phyloP scores from a whole-genome alignment of 805 yeast species.

The Kuraishia capsulata region DNA sequence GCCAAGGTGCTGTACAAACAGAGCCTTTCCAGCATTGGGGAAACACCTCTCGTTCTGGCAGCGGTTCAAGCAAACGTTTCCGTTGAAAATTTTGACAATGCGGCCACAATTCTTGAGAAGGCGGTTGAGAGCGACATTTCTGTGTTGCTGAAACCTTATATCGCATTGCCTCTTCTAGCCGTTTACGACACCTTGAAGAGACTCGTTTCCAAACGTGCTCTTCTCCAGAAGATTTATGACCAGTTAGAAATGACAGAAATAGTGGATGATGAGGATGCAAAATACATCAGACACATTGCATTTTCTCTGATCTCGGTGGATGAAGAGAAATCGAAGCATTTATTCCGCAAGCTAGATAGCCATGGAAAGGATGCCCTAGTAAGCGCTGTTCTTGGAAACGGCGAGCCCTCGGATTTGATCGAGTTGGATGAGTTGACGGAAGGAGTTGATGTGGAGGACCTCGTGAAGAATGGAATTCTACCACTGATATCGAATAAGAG shows the following conservation, averaged over 20 bases:
- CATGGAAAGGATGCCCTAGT: constrained; percentile 12
- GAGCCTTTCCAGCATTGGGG: constrained; percentile 19
- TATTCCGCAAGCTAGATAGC: constrained; percentile 15
- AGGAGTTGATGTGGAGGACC: constrained; percentile 20
- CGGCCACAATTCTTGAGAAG: constrained; percentile 26
- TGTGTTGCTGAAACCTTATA: constrained; percentile 28
- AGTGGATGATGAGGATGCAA: constrained; percentile 10
- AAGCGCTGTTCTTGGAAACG: constrained; percentile 9
- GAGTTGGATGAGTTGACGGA: constrained; percentile 17
- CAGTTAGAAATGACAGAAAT: constrained; percentile 8
- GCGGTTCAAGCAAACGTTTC: constrained; percentile 25
- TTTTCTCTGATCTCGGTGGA: constrained; percentile 28
- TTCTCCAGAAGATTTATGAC: constrained; percentile 23
- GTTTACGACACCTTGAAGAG: constrained; percentile 39
- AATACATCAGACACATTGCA: constrained; percentile 23
- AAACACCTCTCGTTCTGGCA: constrained; percentile 21
- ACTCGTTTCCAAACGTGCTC: constrained; percentile 18
- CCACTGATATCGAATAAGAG: constrained; percentile 11
- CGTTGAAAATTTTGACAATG: constrained; percentile 21
- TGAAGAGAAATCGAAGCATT: constrained; percentile 17
- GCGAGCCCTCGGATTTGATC: constrained; percentile 5
- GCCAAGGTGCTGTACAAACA: constrained; percentile 24
- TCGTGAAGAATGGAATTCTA: constrained; percentile 19
- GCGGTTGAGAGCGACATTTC: constrained; percentile 8
- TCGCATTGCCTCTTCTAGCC: constrained; percentile 39